phyloP scores from a whole-genome alignment of 2,329 filamentous ascomycete genomes.

The Fusarium metavorans region DNA sequence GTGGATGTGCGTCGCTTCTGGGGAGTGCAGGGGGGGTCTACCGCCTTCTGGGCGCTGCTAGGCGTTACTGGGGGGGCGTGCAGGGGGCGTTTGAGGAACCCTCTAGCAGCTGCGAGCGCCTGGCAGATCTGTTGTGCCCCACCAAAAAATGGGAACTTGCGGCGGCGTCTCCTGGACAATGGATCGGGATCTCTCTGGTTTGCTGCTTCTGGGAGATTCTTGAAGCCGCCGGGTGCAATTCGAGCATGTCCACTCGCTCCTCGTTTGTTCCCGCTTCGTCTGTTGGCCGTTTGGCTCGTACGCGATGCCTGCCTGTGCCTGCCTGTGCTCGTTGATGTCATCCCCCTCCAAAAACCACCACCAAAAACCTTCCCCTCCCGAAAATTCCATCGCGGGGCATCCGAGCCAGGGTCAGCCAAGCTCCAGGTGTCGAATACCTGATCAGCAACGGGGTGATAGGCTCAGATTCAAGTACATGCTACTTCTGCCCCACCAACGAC shows the following conservation, averaged over 20 bases:
- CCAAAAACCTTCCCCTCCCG: constrained; percentile 38
- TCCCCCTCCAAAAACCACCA: constrained; percentile 26
- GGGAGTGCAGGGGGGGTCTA: constrained; percentile 38
- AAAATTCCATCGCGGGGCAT: constrained; percentile 50
- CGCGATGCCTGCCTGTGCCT: background rate
- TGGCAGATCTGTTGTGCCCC: constrained; percentile 37
- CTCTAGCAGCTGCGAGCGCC: constrained; percentile 47
- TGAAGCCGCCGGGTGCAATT: constrained; percentile 8
- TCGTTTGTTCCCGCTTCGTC: constrained; percentile 29
- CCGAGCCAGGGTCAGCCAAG: constrained; percentile 25
- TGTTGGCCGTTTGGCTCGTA: constrained; percentile 13
- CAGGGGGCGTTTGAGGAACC: constrained; percentile 48
- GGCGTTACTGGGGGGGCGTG: constrained; percentile 25
- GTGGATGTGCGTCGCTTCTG: constrained; percentile 35
- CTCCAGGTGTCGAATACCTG: constrained; percentile 37
- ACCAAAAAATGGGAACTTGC: constrained; percentile 29
- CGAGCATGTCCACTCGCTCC: background rate
- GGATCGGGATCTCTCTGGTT: constrained; percentile 23
- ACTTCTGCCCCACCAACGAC: constrained; percentile 40
- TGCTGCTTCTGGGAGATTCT: constrained; percentile 21
- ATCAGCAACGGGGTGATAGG: accelerated
- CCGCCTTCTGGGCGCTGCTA: constrained; percentile 39
- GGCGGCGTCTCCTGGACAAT: constrained; percentile 27
- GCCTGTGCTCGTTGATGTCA: constrained; percentile 47
- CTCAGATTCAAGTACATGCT: constrained; percentile 11